Conservation (phyloP, 306 rosid species). For the Castanea mollissima region DNA sequence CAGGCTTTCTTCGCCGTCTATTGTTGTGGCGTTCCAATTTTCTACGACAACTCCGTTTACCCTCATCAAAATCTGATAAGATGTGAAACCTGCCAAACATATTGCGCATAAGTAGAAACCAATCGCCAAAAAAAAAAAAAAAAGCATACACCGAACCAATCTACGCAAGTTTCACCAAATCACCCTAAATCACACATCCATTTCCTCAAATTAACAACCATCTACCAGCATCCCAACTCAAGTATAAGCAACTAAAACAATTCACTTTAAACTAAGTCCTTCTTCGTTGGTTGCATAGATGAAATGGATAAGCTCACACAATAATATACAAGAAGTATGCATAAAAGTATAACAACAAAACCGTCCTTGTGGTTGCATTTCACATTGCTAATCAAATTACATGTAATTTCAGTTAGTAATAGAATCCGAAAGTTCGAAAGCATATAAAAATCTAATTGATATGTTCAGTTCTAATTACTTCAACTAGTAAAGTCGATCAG, state of each 20-base stretch:
- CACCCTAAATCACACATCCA: neutral
- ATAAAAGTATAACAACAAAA: neutral
- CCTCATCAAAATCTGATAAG: constrained; percentile 88
- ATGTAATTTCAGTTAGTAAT: too few species aligned
- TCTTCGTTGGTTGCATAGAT: neutral
- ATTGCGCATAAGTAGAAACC: neutral
- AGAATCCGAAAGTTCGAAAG: neutral
- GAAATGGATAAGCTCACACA: neutral
- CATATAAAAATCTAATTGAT: neutral
- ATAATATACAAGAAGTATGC: neutral
- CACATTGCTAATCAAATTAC: too few species aligned
- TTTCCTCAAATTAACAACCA: neutral
- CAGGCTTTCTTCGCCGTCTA: constrained; percentile 74
- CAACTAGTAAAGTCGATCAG: too few species aligned
- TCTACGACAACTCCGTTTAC: constrained; percentile 92
- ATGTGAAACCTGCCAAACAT: constrained; percentile 72
- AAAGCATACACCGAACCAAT: neutral
- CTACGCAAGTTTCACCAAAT: neutral
- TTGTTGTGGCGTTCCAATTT: constrained; percentile 93
- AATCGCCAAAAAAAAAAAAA: neutral
- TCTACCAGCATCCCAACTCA: neutral
- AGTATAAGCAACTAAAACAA: neutral
- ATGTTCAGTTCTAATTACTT: too few species aligned
- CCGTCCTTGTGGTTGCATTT: neutral
- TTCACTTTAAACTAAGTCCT: neutral